Percentiles rank a stretch among this genome's conserved stretches.
Evolutionary conservation across 1,284 basidiomycete species (phyloP).

Genomic region (Salmacisia buchloeana): DNA sequence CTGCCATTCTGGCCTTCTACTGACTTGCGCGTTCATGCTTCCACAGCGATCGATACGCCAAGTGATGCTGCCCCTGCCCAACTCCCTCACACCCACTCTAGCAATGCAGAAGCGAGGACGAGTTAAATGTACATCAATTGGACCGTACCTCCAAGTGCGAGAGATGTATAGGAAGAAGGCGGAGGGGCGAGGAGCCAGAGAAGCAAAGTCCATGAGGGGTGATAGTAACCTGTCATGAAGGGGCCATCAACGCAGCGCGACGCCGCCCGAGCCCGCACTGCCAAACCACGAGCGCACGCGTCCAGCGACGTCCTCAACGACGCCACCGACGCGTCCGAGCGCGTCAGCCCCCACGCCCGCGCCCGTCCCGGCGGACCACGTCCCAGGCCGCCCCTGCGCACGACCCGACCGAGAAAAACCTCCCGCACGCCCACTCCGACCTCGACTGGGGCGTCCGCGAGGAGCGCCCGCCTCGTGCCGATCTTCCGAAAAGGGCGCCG

Average conservation of each 20-base stretch:
- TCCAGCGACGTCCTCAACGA: not conserved
- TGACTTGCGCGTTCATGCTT: not conserved
- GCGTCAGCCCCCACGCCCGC: not conserved
- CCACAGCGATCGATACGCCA: slow-evolving; percentile 8
- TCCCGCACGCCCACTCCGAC: not conserved
- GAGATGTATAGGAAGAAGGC: too few relatives aligned
- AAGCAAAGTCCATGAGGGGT: too few relatives aligned
- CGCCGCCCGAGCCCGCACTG: not conserved
- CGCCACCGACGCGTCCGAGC: not conserved
- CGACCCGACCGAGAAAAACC: not conserved
- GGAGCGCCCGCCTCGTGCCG: not conserved
- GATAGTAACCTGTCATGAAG: too few relatives aligned
- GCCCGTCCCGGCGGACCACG: not conserved
- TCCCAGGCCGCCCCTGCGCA: not conserved
- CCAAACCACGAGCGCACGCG: not conserved
- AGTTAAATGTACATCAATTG: too few relatives aligned
- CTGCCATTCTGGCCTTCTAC: not conserved
- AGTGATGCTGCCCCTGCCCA: not conserved
- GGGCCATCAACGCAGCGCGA: not conserved
- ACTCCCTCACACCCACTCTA: not conserved
- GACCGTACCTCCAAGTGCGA: too few relatives aligned
- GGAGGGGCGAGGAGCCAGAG: too few relatives aligned
- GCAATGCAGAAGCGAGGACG: too few relatives aligned
- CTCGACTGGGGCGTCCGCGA: not conserved
- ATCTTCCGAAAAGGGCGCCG: slow-evolving; percentile 2